A percentile compares a stretch with the other conserved stretches of the same genome.
Evolutionary conservation across 2,329 filamentous ascomycete species (phyloP).

Genomic region (Fusarium chlamydosporum): DNA sequence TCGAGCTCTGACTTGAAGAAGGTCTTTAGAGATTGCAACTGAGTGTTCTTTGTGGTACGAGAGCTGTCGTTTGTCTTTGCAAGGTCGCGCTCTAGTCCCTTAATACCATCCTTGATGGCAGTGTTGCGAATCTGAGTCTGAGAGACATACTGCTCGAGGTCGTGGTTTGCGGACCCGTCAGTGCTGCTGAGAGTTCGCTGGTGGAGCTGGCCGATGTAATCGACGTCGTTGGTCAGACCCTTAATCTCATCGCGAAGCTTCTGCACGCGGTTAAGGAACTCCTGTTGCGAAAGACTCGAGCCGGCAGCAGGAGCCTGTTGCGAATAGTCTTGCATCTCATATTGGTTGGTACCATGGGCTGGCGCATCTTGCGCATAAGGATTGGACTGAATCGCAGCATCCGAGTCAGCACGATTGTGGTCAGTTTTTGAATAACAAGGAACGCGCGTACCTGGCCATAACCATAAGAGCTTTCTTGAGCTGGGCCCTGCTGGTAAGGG

Average conservation of each 20-base stretch:
- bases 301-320: constrained; percentile 49
- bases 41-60: constrained; percentile 77
- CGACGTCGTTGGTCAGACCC: constrained; percentile 75
- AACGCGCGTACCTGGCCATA: constrained; percentile 60
- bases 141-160: constrained; percentile 76
- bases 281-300: constrained; percentile 68
- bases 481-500: constrained; percentile 71
- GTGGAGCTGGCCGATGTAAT: constrained; percentile 77
- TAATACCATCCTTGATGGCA: constrained; percentile 84
- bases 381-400: constrained; percentile 45
- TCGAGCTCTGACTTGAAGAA: constrained; percentile 80
- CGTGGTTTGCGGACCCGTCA: constrained; percentile 67
- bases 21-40: constrained; percentile 77
- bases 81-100: constrained; percentile 79
- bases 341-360: constrained; percentile 58
- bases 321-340: constrained; percentile 70
- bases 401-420: constrained; percentile 35
- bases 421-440: constrained; percentile 16
- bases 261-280: constrained; percentile 77
- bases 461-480: constrained; percentile 63
- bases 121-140: constrained; percentile 80
- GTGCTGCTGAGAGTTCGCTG: constrained; percentile 78
- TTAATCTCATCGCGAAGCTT: constrained; percentile 77
- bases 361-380: constrained; percentile 52
- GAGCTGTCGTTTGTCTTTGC: constrained; percentile 71